A percentile compares a stretch with the other conserved stretches of the same genome.
phyloP scores from a whole-genome alignment of 176 grass and related monocot species.

The Lolium rigidum region DNA sequence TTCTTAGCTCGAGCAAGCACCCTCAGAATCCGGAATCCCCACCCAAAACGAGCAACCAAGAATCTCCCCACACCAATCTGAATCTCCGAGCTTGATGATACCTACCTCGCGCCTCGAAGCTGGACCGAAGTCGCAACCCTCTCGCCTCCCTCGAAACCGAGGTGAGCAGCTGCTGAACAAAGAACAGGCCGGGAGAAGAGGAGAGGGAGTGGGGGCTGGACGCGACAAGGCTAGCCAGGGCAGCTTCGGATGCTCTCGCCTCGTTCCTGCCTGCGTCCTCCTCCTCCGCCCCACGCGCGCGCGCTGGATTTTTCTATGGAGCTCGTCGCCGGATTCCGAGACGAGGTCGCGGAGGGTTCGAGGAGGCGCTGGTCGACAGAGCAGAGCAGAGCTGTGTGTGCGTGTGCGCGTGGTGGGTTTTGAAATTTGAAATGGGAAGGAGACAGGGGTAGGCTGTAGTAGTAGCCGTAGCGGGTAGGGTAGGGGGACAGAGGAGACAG shows the following conservation, averaged over 20 bases:
- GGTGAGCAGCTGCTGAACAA: not conserved
- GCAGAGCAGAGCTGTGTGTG: not conserved
- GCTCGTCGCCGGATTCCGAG: slow-evolving; percentile 44
- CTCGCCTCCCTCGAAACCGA: not conserved
- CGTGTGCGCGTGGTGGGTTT: slow-evolving; percentile 14
- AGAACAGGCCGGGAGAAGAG: slow-evolving; percentile 3
- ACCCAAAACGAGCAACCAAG: not conserved
- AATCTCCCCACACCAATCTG: not conserved
- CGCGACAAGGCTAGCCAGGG: not conserved
- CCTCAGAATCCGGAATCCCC: not conserved
- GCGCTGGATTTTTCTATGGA: slow-evolving; percentile 46
- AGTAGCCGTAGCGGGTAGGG: slow-evolving; percentile 50
- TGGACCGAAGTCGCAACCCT: not conserved
- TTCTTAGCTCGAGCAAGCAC: slow-evolving; percentile 22
- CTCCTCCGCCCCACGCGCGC: slow-evolving; percentile 30
- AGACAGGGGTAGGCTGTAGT: not conserved
- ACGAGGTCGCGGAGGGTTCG: slow-evolving; percentile 42
- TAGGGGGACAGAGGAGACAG: not conserved
- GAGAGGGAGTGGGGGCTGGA: not conserved
- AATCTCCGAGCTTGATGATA: not conserved
- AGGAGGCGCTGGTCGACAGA: not conserved
- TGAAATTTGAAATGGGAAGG: slow-evolving; percentile 56
- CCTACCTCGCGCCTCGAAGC: not conserved
- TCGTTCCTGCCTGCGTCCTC: not conserved
- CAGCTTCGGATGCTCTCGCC: slow-evolving; percentile 61